Evolutionary conservation across 495 filamentous ascomycete species (phyloP).

Genomic region (Mytilinidion resinicola): DNA sequence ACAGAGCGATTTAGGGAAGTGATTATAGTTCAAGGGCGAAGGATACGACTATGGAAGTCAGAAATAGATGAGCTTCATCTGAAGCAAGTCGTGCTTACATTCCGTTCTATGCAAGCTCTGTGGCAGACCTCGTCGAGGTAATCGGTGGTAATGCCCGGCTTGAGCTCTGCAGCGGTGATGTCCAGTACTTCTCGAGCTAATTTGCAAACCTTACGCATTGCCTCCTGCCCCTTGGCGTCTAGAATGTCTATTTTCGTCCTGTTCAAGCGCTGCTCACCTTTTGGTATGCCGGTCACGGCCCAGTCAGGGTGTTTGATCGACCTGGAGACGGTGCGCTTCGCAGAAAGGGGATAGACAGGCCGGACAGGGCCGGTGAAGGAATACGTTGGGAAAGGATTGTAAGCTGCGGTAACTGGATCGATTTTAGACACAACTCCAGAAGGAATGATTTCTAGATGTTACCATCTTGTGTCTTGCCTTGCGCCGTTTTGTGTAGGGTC

Average conservation of each 20-base stretch:
- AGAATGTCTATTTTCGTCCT: conserved; percentile 1
- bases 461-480: not conserved
- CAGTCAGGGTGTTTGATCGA: not conserved
- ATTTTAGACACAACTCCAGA: not conserved
- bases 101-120: conserved; percentile 2
- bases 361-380: not conserved
- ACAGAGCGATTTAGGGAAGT: conserved; percentile 7
- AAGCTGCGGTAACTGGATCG: not conserved
- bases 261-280: not conserved
- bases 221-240: not conserved
- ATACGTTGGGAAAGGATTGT: not conserved
- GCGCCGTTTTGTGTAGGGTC: not conserved
- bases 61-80: not conserved
- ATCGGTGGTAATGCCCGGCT: conserved; percentile 3
- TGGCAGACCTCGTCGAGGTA: conserved; percentile 1
- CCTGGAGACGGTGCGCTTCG: not conserved
- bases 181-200: conserved; percentile 3
- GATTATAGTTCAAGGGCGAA: conserved; percentile 4
- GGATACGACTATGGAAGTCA: conserved; percentile 6
- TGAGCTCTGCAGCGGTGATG: not conserved
- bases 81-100: not conserved
- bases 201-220: conserved; percentile 5
- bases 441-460: not conserved
- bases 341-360: conserved; percentile 6
- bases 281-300: not conserved